phyloP scores from a whole-genome alignment of 1,139 yeast genomes.

The Taiozyma sp. region DNA sequence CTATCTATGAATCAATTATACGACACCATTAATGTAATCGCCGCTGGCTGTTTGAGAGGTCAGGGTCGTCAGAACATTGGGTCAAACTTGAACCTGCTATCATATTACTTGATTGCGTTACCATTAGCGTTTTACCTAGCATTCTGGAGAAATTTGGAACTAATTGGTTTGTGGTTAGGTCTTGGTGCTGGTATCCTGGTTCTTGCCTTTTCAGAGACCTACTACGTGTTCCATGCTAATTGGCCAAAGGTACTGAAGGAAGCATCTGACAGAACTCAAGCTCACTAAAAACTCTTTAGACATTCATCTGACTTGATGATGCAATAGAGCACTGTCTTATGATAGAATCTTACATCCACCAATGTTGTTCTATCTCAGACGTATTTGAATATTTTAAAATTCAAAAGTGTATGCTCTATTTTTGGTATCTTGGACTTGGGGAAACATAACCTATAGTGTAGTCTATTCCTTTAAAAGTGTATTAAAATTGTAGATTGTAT shows the following conservation, averaged over 20 bases:
- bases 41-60: constrained; percentile 58
- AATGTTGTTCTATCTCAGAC: too few species aligned
- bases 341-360: too few species aligned
- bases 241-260: constrained; percentile 54
- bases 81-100: constrained; percentile 49
- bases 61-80: constrained; percentile 68
- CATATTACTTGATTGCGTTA: constrained; percentile 54
- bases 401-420: too few species aligned
- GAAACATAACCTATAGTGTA: too few species aligned
- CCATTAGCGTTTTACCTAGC: constrained; percentile 53
- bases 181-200: constrained; percentile 52
- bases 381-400: too few species aligned
- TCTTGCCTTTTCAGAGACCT: constrained; percentile 40
- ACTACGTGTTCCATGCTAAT: constrained; percentile 41
- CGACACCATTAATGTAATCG: constrained; percentile 48
- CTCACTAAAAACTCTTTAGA: not conserved
- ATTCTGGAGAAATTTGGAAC: constrained; percentile 41
- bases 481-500: too few species aligned
- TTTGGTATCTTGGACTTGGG: too few species aligned
- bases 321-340: not conserved
- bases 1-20: constrained; percentile 56
- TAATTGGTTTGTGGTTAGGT: constrained; percentile 65
- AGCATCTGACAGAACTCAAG: constrained; percentile 29
- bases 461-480: too few species aligned
- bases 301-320: too few species aligned